Percentiles rank a stretch among this genome's conserved stretches.
Evolutionary conservation across 192 early-diverging fungal species (phyloP).

Genomic region (Linderina pennispora): DNA sequence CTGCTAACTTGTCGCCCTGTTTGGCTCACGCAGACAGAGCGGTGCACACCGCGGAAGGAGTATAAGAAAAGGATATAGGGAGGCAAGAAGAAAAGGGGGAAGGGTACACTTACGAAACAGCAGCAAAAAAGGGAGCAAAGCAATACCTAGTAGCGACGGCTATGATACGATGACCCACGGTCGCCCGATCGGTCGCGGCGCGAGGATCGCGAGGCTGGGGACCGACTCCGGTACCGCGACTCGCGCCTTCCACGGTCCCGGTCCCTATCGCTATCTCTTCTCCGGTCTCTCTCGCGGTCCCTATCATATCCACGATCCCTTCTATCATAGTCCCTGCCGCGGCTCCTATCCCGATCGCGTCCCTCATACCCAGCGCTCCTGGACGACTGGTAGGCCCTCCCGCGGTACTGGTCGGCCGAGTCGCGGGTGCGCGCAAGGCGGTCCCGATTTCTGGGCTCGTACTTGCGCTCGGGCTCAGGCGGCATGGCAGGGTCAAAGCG

Average conservation of each 20-base stretch:
- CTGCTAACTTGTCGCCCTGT: too few relatives aligned
- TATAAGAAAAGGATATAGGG: not conserved
- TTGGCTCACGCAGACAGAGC: too few relatives aligned
- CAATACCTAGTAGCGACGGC: not conserved
- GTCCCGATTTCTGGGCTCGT: conserved; percentile 10
- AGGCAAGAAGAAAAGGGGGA: too few relatives aligned
- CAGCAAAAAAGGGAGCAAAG: not conserved
- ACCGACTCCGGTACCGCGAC: conserved; percentile 31
- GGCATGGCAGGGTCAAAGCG: conserved; percentile 24
- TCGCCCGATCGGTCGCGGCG: conserved; percentile 42
- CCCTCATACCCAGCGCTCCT: conserved; percentile 1
- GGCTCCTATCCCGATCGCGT: conserved; percentile 8
- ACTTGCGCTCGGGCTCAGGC: conserved; percentile 1
- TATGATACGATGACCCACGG: conserved; percentile 1
- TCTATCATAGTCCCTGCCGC: conserved; percentile 7
- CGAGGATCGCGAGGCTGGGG: conserved; percentile 23
- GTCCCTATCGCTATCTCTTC: conserved; percentile 1
- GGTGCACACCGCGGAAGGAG: too few relatives aligned
- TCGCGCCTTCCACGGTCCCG: conserved; percentile 8
- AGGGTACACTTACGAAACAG: too few relatives aligned
- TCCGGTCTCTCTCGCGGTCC: not conserved
- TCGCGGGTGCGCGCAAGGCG: conserved; percentile 4
- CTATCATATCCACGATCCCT: conserved; percentile 2
- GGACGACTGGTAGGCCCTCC: conserved; percentile 6
- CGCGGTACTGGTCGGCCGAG: conserved; percentile 14